Percentiles rank a stretch among this genome's conserved stretches.
These are phyloP conservation scores for Eutrema yunnanense DNA, from an alignment of 345 rosid genomes.

Conservation along the genomic window DNA sequence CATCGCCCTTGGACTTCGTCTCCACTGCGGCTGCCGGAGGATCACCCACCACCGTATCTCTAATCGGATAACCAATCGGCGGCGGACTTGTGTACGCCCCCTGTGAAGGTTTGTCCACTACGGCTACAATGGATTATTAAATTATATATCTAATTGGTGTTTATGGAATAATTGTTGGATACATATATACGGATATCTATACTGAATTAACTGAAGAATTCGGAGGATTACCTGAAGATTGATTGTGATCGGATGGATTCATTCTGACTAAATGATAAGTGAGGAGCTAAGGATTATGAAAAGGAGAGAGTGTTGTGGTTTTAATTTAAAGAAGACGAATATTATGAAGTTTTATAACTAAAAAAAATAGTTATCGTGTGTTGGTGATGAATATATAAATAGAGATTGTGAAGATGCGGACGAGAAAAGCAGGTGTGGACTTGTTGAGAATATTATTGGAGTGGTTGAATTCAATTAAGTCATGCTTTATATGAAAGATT, in stretches of 20 bases:
- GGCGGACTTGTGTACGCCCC: constrained; percentile 33
- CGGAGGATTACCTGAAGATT: constrained; percentile 19
- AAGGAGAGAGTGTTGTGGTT: background rate
- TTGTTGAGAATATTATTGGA: constrained; percentile 10
- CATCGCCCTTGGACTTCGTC: constrained; percentile 63
- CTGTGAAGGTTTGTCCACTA: constrained; percentile 32
- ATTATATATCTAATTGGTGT: background rate
- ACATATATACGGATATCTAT: background rate
- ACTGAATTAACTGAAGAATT: background rate
- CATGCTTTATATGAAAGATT: background rate
- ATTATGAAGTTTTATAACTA: background rate
- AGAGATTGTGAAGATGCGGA: constrained; percentile 6
- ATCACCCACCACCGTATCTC: constrained; percentile 20
- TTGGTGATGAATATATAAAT: background rate
- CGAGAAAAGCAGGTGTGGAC: constrained; percentile 15
- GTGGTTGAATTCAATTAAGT: constrained; percentile 18
- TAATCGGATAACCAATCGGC: constrained; percentile 58
- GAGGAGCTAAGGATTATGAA: background rate
- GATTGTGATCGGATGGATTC: constrained; percentile 31
- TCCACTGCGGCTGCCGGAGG: constrained; percentile 28
- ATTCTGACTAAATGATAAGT: constrained; percentile 15
- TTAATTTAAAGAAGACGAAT: constrained; percentile 13
- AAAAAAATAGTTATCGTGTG: background rate
- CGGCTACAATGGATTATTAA: background rate
- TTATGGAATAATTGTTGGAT: background rate